Evolutionary conservation across 1,284 basidiomycete genomes (phyloP).

Genomic region (Malassezia brasiliensis): DNA sequence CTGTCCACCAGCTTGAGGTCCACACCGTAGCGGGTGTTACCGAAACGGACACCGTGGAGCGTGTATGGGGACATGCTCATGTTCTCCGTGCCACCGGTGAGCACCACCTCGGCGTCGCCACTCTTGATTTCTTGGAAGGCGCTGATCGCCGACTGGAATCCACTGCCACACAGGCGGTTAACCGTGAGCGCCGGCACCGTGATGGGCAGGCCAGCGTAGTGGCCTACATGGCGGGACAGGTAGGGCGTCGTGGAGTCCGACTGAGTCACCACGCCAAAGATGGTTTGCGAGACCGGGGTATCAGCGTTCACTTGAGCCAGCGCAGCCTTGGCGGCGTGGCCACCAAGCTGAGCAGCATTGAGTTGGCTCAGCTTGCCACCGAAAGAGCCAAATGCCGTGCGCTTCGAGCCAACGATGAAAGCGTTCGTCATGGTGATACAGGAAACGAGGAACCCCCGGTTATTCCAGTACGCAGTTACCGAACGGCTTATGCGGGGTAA

Average conservation of each 20-base stretch:
- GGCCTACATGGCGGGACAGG: constrained; percentile 86
- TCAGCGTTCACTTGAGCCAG: constrained; percentile 51
- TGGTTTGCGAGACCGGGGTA: constrained; percentile 50
- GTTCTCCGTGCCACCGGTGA: constrained; percentile 92
- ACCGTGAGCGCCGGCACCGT: constrained; percentile 54
- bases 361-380: constrained; percentile 50
- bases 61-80: constrained; percentile 79
- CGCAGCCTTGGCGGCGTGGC: constrained; percentile 53
- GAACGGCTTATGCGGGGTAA: constrained; percentile 3
- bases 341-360: constrained; percentile 51
- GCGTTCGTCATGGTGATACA: constrained; percentile 21
- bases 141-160: constrained; percentile 86
- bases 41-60: constrained; percentile 49
- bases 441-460: neutral
- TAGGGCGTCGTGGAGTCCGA: constrained; percentile 63
- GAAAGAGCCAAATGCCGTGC: constrained; percentile 55
- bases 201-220: constrained; percentile 62
- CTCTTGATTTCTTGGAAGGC: constrained; percentile 80
- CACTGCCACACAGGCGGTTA: constrained; percentile 83
- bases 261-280: constrained; percentile 44
- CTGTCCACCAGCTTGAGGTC: constrained; percentile 56
- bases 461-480: neutral
- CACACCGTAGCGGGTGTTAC: constrained; percentile 50
- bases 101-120: constrained; percentile 75
- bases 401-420: constrained; percentile 50